These are phyloP conservation scores for Fusarium nematophilum DNA, from an alignment of 2,329 filamentous ascomycete genomes.

Conservation along the genomic window DNA sequence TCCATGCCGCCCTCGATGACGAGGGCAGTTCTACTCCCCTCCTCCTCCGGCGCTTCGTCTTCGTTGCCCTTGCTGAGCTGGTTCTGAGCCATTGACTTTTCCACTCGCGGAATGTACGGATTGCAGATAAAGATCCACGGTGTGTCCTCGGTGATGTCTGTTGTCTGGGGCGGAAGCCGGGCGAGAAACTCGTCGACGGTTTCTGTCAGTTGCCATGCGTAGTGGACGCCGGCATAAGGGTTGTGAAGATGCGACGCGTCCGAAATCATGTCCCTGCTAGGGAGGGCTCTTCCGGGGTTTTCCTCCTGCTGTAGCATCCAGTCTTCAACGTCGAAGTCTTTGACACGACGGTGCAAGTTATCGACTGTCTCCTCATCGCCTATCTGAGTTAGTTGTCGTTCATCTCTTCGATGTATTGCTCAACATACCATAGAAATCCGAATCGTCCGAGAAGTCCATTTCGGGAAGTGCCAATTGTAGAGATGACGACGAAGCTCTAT, in stretches of 20 bases:
- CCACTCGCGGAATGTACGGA: slow-evolving; percentile 60
- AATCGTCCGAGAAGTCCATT: slow-evolving; percentile 60
- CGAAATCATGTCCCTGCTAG: slow-evolving; percentile 23
- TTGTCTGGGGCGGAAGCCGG: slow-evolving; percentile 75
- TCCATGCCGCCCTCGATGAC: slow-evolving; percentile 66
- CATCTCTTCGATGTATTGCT: background rate
- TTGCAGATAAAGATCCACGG: slow-evolving; percentile 82
- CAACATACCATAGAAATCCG: slow-evolving; percentile 65
- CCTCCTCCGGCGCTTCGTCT: slow-evolving; percentile 60
- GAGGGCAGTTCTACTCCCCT: slow-evolving; percentile 57
- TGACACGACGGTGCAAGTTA: slow-evolving; percentile 61
- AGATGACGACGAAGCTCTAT: background rate
- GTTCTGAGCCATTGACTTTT: slow-evolving; percentile 48
- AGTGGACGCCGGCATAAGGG: slow-evolving; percentile 63
- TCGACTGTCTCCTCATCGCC: slow-evolving; percentile 64
- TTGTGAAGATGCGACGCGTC: slow-evolving; percentile 62
- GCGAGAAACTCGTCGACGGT: slow-evolving; percentile 72
- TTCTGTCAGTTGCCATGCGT: slow-evolving; percentile 73
- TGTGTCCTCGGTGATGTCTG: slow-evolving; percentile 55
- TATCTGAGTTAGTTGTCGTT: slow-evolving; percentile 47
- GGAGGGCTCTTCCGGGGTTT: slow-evolving; percentile 44
- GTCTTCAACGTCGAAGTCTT: slow-evolving; percentile 59
- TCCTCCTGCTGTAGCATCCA: slow-evolving; percentile 53
- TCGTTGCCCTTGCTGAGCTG: slow-evolving; percentile 58
- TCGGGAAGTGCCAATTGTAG: background rate